These are phyloP conservation scores for Bacidia rubella DNA, from an alignment of 495 filamentous ascomycete genomes.

Conservation along the genomic window DNA sequence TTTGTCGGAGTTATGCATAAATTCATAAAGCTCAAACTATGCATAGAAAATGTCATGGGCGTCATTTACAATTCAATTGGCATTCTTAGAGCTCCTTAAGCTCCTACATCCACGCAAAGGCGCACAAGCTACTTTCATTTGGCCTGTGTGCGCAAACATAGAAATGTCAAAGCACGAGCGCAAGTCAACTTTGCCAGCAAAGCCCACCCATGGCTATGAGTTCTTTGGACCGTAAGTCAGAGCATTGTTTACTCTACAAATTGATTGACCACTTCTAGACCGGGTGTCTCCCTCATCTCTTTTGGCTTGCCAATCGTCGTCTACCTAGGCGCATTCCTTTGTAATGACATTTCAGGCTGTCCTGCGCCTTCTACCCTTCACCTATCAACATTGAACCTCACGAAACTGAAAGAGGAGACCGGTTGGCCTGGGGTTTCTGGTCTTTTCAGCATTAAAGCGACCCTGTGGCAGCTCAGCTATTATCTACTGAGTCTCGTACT, in stretches of 20 bases:
- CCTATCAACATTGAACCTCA: constrained; percentile 56
- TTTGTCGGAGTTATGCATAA: not conserved
- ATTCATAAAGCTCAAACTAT: not conserved
- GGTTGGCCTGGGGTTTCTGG: constrained; percentile 70
- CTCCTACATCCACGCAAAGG: too few relatives aligned
- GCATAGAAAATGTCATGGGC: not conserved
- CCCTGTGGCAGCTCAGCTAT: constrained; percentile 57
- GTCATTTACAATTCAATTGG: too few relatives aligned
- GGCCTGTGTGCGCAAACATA: too few relatives aligned
- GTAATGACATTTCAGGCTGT: constrained; percentile 87
- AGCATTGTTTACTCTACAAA: not conserved
- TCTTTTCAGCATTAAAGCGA: constrained; percentile 44
- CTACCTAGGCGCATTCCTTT: constrained; percentile 67
- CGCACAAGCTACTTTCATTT: not conserved
- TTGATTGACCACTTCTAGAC: constrained; percentile 35
- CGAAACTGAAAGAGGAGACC: constrained; percentile 58
- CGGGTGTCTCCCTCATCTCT: constrained; percentile 59
- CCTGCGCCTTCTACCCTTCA: constrained; percentile 73
- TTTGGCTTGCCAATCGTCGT: constrained; percentile 63
- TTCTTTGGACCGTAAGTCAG: constrained; percentile 75
- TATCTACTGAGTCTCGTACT: constrained; percentile 64
- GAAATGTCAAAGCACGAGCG: constrained; percentile 17
- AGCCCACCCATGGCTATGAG: constrained; percentile 47
- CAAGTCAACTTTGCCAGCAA: constrained; percentile 16
- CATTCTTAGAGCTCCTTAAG: too few relatives aligned